These are phyloP conservation scores for Senecio squalidus DNA, from an alignment of 140 eudicot species.

Conservation along the genomic window DNA sequence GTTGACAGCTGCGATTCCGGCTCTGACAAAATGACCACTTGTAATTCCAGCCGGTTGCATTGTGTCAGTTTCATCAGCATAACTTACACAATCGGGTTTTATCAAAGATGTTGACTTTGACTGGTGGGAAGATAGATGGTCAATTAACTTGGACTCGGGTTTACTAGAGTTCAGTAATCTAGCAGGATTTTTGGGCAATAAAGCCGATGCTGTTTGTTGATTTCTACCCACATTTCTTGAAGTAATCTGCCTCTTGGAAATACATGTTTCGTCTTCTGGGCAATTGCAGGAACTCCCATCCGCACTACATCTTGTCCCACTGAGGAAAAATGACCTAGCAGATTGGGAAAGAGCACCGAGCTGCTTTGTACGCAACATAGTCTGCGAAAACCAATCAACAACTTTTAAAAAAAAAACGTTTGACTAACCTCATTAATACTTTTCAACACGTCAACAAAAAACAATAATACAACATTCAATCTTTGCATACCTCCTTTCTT, in stretches of 20 bases:
- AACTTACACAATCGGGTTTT: slow-evolving; percentile 40
- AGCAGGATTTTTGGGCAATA: slow-evolving; percentile 35
- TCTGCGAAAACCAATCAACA: slow-evolving; percentile 22
- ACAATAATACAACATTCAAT: slow-evolving; percentile 1
- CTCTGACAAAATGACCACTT: slow-evolving; percentile 69
- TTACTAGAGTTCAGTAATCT: slow-evolving; percentile 27
- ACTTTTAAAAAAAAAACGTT: background rate
- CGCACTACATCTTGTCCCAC: slow-evolving; percentile 72
- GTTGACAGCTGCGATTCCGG: slow-evolving; percentile 83
- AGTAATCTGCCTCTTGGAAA: slow-evolving; percentile 50
- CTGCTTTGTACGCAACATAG: slow-evolving; percentile 91
- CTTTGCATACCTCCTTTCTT: background rate
- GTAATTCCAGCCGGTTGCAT: slow-evolving; percentile 52
- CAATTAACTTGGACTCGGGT: slow-evolving; percentile 27
- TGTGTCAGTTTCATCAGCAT: slow-evolving; percentile 40
- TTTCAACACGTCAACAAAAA: background rate
- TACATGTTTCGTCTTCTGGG: slow-evolving; percentile 78
- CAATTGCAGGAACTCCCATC: slow-evolving; percentile 94
- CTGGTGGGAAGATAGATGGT: slow-evolving; percentile 27
- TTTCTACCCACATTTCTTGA: slow-evolving; percentile 27
- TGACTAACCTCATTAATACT: too few relatives aligned
- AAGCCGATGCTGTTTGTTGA: slow-evolving; percentile 41
- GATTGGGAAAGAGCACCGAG: slow-evolving; percentile 75
- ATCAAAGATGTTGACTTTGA: slow-evolving; percentile 31
- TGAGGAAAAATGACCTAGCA: slow-evolving; percentile 80